Percentiles rank a stretch among this genome's conserved stretches.
Conservation (phyloP, 129 eudicot species). For the Artemisia annua region DNA sequence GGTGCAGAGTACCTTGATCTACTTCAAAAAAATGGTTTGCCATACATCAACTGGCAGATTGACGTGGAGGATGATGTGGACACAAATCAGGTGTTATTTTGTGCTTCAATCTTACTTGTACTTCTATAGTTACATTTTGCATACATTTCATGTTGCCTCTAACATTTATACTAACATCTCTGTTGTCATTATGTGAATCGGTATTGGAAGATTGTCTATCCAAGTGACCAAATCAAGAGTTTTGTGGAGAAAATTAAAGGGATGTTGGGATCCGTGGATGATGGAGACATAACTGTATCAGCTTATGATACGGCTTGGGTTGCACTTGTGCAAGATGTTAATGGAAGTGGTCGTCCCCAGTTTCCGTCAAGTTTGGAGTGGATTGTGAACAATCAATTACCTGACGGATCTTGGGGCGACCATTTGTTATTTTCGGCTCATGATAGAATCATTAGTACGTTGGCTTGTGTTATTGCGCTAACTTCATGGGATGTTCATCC, state of each 20-base stretch:
- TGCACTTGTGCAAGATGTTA: constrained; percentile 68
- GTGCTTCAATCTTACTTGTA: not conserved
- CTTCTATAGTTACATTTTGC: too few species aligned
- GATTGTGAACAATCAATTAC: constrained; percentile 65
- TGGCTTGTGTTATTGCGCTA: constrained; percentile 81
- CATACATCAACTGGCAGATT: constrained; percentile 44
- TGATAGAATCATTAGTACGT: constrained; percentile 69
- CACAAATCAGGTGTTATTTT: constrained; percentile 43
- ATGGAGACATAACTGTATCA: constrained; percentile 69
- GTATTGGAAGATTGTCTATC: not conserved
- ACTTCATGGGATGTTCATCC: constrained; percentile 84
- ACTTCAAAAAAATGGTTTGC: constrained; percentile 37
- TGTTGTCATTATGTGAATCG: not conserved
- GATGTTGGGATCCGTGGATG: constrained; percentile 64
- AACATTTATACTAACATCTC: constrained; percentile 1
- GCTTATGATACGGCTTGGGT: constrained; percentile 98
- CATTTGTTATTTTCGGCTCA: constrained; percentile 45
- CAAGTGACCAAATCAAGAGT: constrained; percentile 35
- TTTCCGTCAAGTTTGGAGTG: constrained; percentile 79
- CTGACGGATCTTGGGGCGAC: constrained; percentile 97
- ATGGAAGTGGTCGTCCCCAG: constrained; percentile 50
- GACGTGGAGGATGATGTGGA: constrained; percentile 44
- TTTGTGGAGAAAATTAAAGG: constrained; percentile 39
- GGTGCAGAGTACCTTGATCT: constrained; percentile 49
- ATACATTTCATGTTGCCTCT: not conserved